These are phyloP conservation scores for Besnoitia besnoiti DNA, from an alignment of 169 alveolate species.

Conservation along the genomic window DNA sequence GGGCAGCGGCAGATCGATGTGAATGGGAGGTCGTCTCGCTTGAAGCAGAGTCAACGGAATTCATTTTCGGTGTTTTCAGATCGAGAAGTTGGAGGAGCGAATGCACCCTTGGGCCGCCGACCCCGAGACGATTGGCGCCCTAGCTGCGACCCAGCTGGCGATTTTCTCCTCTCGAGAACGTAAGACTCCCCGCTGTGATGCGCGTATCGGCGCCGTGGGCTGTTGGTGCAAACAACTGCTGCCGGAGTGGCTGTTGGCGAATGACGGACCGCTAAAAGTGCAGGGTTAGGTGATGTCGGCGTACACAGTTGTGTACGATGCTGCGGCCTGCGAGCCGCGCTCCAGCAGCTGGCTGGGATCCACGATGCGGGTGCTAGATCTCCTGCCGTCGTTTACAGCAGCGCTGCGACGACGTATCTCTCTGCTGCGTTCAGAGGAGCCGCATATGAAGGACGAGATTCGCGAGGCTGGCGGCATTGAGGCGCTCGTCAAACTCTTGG, in stretches of 20 bases:
- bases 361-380: too few species aligned
- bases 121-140: constrained; percentile 95
- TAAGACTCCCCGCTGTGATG: not conserved
- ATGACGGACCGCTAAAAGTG: too few species aligned
- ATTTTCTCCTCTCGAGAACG: constrained; percentile 85
- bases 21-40: too few species aligned
- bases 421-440: constrained; percentile 72
- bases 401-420: not conserved
- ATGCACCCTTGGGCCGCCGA: constrained; percentile 96
- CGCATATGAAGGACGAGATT: constrained; percentile 82
- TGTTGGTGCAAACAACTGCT: too few species aligned
- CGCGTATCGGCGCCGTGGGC: not conserved
- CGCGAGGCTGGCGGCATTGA: constrained; percentile 84
- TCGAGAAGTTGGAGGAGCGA: constrained; percentile 85
- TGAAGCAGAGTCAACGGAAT: not conserved
- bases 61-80: constrained; percentile 67
- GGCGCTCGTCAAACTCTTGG: constrained; percentile 80
- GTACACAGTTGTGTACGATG: too few species aligned
- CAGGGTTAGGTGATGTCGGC: too few species aligned
- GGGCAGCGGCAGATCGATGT: too few species aligned
- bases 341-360: too few species aligned
- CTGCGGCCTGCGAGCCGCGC: too few species aligned
- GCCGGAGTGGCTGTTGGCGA: too few species aligned
- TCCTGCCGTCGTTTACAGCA: not conserved
- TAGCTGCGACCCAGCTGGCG: constrained; percentile 95